Percentiles rank a stretch among this genome's conserved stretches.
These are phyloP conservation scores for Colletotrichum sojae DNA, from an alignment of 2,329 filamentous ascomycete species.

Conservation along the genomic window DNA sequence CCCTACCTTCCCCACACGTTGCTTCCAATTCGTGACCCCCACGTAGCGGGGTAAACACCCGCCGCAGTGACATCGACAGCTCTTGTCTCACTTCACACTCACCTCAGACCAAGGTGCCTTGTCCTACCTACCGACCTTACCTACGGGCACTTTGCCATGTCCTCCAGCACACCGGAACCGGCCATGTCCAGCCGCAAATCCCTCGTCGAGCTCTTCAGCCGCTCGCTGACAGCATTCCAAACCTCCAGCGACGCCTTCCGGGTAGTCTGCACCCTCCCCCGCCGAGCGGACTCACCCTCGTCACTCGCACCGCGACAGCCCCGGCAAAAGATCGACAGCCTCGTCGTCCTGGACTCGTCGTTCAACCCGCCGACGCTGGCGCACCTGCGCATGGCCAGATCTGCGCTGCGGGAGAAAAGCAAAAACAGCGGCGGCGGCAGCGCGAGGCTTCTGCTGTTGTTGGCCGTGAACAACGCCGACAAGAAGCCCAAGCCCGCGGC, in stretches of 20 bases:
- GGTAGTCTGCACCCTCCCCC: slow-evolving; percentile 59
- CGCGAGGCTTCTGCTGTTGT: slow-evolving; percentile 68
- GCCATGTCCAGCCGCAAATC: slow-evolving; percentile 43
- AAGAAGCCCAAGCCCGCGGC: slow-evolving; percentile 76
- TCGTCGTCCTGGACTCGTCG: slow-evolving; percentile 76
- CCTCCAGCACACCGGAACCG: not conserved
- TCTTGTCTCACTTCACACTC: not conserved
- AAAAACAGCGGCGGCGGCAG: not conserved
- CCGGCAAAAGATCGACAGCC: slow-evolving; percentile 43
- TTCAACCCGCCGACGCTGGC: slow-evolving; percentile 78
- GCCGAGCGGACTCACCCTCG: slow-evolving; percentile 28
- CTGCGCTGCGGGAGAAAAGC: slow-evolving; percentile 53
- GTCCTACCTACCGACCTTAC: not conserved
- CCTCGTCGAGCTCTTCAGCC: slow-evolving; percentile 59
- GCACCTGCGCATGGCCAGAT: slow-evolving; percentile 70
- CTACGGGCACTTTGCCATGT: slow-evolving; percentile 8
- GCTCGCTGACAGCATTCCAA: slow-evolving; percentile 61
- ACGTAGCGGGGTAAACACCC: slow-evolving; percentile 38
- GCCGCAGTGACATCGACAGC: slow-evolving; percentile 11
- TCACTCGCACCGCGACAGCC: slow-evolving; percentile 39
- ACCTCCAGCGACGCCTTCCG: slow-evolving; percentile 59
- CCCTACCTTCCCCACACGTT: not conserved
- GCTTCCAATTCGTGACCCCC: slow-evolving; percentile 14
- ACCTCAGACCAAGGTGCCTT: too few species aligned
- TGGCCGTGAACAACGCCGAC: slow-evolving; percentile 76